Percentiles rank a stretch among this genome's conserved stretches.
phyloP scores from a whole-genome alignment of 495 filamentous ascomycete species.

The Penicillium turbatum region DNA sequence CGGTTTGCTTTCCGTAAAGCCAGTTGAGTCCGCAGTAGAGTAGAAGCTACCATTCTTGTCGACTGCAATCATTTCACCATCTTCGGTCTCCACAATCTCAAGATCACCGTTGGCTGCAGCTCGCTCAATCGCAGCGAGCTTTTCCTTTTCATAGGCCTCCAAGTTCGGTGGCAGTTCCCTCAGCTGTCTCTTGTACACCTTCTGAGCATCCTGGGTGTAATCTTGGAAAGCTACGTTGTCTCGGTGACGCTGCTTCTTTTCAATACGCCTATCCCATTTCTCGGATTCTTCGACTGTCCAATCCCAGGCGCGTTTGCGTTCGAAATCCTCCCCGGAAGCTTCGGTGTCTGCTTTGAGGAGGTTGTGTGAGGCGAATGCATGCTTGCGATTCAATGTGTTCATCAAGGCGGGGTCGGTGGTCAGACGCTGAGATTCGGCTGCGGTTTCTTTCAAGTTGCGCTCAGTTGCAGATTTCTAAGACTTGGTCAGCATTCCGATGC shows the following conservation, averaged over 20 bases:
- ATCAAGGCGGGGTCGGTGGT: conserved; percentile 70
- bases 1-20: conserved; percentile 81
- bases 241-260: conserved; percentile 76
- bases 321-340: conserved; percentile 84
- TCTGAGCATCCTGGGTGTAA: conserved; percentile 78
- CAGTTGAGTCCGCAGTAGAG: conserved; percentile 73
- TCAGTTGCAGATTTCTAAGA: conserved; percentile 64
- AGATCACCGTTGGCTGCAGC: conserved; percentile 75
- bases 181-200: conserved; percentile 91
- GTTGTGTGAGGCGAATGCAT: conserved; percentile 84
- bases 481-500: conserved; percentile 14
- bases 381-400: conserved; percentile 68
- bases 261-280: conserved; percentile 84
- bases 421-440: conserved; percentile 74
- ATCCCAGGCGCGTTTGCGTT: conserved; percentile 97
- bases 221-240: conserved; percentile 89
- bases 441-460: conserved; percentile 78
- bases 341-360: conserved; percentile 87
- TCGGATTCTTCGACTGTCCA: conserved; percentile 95
- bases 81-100: conserved; percentile 88
- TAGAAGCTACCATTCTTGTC: conserved; percentile 90
- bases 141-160: conserved; percentile 79
- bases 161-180: conserved; percentile 64
- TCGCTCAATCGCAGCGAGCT: conserved; percentile 76
- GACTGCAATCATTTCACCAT: conserved; percentile 90